phyloP scores from a whole-genome alignment of 2,329 filamentous ascomycete species.

The Pyricularia pennisetigena region DNA sequence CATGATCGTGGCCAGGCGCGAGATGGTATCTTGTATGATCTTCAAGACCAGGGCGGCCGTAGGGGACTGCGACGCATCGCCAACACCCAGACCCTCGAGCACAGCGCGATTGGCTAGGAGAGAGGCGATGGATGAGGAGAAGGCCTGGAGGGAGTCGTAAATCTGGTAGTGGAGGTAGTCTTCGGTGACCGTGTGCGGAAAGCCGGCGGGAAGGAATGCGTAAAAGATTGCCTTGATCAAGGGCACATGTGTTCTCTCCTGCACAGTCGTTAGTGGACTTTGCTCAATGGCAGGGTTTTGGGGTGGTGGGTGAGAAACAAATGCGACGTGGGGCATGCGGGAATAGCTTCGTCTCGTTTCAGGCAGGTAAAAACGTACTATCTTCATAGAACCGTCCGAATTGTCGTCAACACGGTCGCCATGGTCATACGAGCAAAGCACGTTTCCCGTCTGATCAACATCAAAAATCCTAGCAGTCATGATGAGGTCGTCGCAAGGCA shows the following conservation, averaged over 20 bases:
- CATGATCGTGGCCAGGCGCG: slow-evolving; percentile 72
- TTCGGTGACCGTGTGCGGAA: slow-evolving; percentile 72
- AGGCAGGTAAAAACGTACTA: slow-evolving; percentile 12
- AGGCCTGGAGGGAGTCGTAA: slow-evolving; percentile 72
- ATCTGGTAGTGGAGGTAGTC: slow-evolving; percentile 71
- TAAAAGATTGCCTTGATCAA: slow-evolving; percentile 40
- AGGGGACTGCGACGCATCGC: slow-evolving; percentile 67
- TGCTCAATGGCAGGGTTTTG: neutral
- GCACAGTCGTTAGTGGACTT: neutral
- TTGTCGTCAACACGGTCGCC: slow-evolving; percentile 13
- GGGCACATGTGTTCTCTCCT: slow-evolving; percentile 25
- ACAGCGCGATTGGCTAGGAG: slow-evolving; percentile 76
- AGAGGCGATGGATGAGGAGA: slow-evolving; percentile 71
- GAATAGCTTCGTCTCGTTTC: neutral
- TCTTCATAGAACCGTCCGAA: slow-evolving; percentile 9
- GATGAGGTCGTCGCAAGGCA: slow-evolving; percentile 3
- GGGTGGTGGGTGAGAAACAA: neutral
- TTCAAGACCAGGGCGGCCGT: slow-evolving; percentile 75
- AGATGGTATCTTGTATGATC: slow-evolving; percentile 72
- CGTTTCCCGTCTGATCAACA: slow-evolving; percentile 26
- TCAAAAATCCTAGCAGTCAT: slow-evolving; percentile 22
- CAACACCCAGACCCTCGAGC: slow-evolving; percentile 71
- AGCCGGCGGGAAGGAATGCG: slow-evolving; percentile 81
- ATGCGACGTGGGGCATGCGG: neutral
- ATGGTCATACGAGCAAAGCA: slow-evolving; percentile 22